Evolutionary conservation across 495 filamentous ascomycete species (phyloP), one percentile per base, ranked within the genome.

Genomic region (Parachaetomium inaequale): DNA sequence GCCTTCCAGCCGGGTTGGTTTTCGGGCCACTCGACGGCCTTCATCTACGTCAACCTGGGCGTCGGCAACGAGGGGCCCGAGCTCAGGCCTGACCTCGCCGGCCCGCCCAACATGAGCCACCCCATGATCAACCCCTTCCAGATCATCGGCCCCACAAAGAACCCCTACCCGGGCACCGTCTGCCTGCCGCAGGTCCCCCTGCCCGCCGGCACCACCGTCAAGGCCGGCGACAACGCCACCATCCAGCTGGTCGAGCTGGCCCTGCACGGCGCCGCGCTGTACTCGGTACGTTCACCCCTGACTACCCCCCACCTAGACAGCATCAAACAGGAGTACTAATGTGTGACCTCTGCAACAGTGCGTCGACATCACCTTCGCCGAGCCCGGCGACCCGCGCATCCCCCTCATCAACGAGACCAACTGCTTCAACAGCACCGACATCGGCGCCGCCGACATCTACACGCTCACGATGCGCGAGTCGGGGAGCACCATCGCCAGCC

Each of bases 1-100:
- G 84, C 90, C 21, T 74, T 99, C 61, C 92, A 96, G 74, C 90
- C 95, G 7, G 78, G 95, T 67, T 99, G 95, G 95, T 97, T 97
- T 80, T 86, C 85, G 43, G 95, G 95, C 63, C 95, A 99, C 71
- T 71, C 81, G 10, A 88, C 86, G 7, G 94, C 93, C 34, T 83
- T 93, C 61, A 81, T 98, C 71, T 96, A 98, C 75, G 81, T 99
- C 76, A 99, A 99, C 79, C 78, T 99, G 51, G 95, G 95, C 58
- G 84, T 92, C 62, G 95, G 93, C 58, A 90, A 82, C 21, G 74
- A 83, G 10, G 82, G 81, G 2, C 81, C 82, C 15, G 76, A 79
- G 11, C 28, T 45, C 34, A 19, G 6, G 5, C 53, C 46, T 2
- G 11, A 36, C 1, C 53, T 63, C 58, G 55, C 58, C 43, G 75